phyloP scores from a whole-genome alignment of 352 stramenopile species.

The Globisporangium okanoganense region DNA sequence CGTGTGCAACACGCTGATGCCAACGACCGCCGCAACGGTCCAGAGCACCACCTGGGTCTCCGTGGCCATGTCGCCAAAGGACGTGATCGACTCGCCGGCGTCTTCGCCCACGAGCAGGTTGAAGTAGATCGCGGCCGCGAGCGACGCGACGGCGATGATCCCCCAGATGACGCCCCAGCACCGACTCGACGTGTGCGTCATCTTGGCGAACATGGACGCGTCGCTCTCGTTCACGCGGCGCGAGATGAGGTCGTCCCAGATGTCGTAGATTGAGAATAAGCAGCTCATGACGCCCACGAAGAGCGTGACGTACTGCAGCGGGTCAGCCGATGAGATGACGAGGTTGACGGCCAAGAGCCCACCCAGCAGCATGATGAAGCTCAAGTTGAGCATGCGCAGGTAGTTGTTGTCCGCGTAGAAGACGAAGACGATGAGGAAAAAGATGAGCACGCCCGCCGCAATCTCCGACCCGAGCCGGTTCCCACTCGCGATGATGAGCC shows the following conservation, averaged over 20 bases:
- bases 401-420: constrained; percentile 87
- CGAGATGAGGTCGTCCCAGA: constrained; percentile 90
- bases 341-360: constrained; percentile 73
- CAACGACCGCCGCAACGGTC: constrained; percentile 41
- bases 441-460: constrained; percentile 79
- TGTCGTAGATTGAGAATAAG: constrained; percentile 90
- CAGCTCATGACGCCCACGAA: constrained; percentile 91
- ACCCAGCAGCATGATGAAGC: constrained; percentile 82
- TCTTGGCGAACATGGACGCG: constrained; percentile 85
- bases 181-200: constrained; percentile 88
- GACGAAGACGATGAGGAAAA: constrained; percentile 84
- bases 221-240: constrained; percentile 86
- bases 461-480: constrained; percentile 59
- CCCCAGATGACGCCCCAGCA: constrained; percentile 91
- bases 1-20: constrained; percentile 59
- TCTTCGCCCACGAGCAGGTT: constrained; percentile 73
- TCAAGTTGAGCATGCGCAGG: constrained; percentile 74
- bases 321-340: constrained; percentile 46
- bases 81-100: constrained; percentile 35
- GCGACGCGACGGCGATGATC: constrained; percentile 66
- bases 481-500: constrained; percentile 67
- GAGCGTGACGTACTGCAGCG: constrained; percentile 82
- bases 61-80: constrained; percentile 47
- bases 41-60: constrained; percentile 62
- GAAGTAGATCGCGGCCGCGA: constrained; percentile 81